Conservation (phyloP, 1,139 yeast genomes). For the Yarrowia galli region DNA sequence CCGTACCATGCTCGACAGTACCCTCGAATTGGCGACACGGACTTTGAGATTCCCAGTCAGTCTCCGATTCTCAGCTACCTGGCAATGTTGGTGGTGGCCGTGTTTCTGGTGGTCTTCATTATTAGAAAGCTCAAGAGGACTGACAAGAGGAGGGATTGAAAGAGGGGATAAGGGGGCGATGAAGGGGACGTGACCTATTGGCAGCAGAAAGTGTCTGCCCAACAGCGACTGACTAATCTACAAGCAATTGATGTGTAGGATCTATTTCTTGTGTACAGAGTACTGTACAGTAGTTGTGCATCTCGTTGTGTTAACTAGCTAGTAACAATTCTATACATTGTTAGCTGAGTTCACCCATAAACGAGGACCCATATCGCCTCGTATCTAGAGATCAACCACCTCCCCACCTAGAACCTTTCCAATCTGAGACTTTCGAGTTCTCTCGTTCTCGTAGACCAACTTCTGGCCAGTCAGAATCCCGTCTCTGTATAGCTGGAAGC, state of each 20-base stretch:
- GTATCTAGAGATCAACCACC: constrained; percentile 3
- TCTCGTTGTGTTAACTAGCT: too few species aligned
- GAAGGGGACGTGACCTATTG: too few species aligned
- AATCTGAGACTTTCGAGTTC: constrained; percentile 11
- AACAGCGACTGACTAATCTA: too few species aligned
- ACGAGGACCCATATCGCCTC: too few species aligned
- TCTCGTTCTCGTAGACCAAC: constrained; percentile 7
- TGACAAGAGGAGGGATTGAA: constrained; percentile 3
- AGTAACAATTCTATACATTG: background rate
- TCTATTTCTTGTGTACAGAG: too few species aligned
- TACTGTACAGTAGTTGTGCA: too few species aligned
- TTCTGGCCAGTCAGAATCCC: constrained; percentile 11
- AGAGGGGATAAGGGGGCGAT: too few species aligned
- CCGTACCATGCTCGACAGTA: background rate
- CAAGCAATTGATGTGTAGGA: too few species aligned
- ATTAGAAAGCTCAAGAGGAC: background rate
- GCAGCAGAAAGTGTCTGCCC: too few species aligned
- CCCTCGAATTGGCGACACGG: background rate
- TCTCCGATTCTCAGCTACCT: background rate
- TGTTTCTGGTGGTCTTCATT: background rate
- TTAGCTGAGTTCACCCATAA: too few species aligned
- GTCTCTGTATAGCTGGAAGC: constrained; percentile 13
- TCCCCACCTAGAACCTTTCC: constrained; percentile 2
- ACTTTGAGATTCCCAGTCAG: constrained; percentile 8
- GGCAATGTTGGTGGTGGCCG: background rate